Percentiles rank a stretch among this genome's conserved stretches.
Conservation (phyloP, 2,329 filamentous ascomycete genomes). For the Arthroderma sp. region DNA sequence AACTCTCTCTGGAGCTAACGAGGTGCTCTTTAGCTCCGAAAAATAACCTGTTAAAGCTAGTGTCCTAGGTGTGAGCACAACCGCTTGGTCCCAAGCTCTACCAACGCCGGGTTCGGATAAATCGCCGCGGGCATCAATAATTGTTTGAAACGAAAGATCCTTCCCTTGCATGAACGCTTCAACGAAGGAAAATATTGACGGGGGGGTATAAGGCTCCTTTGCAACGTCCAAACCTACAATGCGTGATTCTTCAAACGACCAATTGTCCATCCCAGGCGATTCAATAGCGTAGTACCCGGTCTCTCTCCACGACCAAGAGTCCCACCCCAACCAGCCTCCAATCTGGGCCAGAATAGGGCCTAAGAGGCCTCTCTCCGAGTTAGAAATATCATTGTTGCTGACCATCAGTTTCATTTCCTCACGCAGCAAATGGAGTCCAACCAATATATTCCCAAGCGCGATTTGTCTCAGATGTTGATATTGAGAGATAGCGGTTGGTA, state of each 20-base stretch:
- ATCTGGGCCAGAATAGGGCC: conserved; percentile 70
- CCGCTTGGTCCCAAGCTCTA: conserved; percentile 25
- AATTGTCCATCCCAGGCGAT: conserved; percentile 40
- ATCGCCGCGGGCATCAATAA: conserved; percentile 36
- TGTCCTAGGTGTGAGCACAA: conserved; percentile 48
- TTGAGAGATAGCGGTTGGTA: conserved; percentile 48
- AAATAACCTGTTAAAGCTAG: conserved; percentile 58
- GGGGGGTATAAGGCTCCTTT: conserved; percentile 41
- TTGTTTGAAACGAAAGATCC: conserved; percentile 34
- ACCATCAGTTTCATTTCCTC: conserved; percentile 80
- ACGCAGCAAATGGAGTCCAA: conserved; percentile 68
- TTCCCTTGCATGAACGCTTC: conserved; percentile 26
- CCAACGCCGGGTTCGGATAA: conserved; percentile 19
- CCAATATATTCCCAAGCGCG: conserved; percentile 54
- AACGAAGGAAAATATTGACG: conserved; percentile 47
- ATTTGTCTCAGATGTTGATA: conserved; percentile 46
- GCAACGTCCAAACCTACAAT: conserved; percentile 34
- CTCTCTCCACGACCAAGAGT: conserved; percentile 42
- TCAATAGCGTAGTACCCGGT: conserved; percentile 49
- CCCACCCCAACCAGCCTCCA: conserved; percentile 67
- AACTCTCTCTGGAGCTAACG: conserved; percentile 49
- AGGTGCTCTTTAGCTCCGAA: conserved; percentile 37
- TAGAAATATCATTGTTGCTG: conserved; percentile 36
- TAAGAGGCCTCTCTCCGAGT: conserved; percentile 39
- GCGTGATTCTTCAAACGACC: conserved; percentile 42